phyloP scores from a whole-genome alignment of 139 green algal genomes.

The Chlamydomonas sp. region DNA sequence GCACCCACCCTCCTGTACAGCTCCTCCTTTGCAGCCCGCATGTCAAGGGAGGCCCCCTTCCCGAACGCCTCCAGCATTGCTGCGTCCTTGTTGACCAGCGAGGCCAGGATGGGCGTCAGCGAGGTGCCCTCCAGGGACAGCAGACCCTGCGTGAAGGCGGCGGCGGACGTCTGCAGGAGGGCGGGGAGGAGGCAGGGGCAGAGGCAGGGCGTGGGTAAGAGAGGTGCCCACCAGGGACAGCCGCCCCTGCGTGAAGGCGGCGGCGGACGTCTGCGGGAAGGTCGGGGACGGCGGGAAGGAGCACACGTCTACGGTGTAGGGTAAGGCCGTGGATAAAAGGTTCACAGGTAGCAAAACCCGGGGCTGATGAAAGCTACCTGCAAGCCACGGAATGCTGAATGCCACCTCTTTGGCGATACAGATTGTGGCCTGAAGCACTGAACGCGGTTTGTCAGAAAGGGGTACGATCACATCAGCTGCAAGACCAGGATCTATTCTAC shows the following conservation, averaged over 20 bases:
- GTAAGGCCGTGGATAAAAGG: neutral
- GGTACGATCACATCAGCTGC: too few relatives aligned
- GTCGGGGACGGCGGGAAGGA: neutral
- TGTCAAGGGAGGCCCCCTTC: conserved; percentile 87
- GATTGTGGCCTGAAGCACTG: too few relatives aligned
- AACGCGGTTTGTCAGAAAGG: too few relatives aligned
- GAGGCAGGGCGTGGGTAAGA: neutral
- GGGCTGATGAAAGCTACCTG: neutral
- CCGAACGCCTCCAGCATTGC: conserved; percentile 94
- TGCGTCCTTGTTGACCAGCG: conserved; percentile 92
- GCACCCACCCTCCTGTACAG: conserved; percentile 64
- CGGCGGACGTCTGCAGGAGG: conserved; percentile 68
- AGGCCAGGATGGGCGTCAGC: conserved; percentile 83
- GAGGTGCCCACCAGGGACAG: neutral
- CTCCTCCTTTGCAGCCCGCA: conserved; percentile 76
- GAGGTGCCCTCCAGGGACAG: conserved; percentile 91
- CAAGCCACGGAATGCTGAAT: too few relatives aligned
- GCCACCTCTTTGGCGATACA: too few relatives aligned
- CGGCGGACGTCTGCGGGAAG: conserved; percentile 67
- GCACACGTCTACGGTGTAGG: neutral
- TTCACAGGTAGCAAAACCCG: too few relatives aligned
- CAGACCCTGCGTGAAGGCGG: conserved; percentile 90
- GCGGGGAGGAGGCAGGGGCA: neutral
- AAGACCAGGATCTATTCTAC: too few relatives aligned
- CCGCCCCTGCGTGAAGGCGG: conserved; percentile 90